Evolutionary conservation across 1,139 yeast genomes (phyloP).

Genomic region (Suhomyces panamericanus): DNA sequence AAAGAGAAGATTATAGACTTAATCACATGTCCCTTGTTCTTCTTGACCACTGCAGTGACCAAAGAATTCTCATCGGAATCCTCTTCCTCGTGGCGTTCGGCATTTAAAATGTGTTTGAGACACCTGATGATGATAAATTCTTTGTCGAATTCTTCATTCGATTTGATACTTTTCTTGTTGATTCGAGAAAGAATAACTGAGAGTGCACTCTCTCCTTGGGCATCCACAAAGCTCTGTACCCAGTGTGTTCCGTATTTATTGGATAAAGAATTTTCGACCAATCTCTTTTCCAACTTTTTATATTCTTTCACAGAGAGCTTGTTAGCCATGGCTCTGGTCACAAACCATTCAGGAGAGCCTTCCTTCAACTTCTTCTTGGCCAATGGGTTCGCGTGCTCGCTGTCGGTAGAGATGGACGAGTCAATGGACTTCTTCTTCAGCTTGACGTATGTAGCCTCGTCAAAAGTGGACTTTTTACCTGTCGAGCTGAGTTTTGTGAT

Average conservation of each 20-base stretch:
- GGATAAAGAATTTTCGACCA: slow-evolving; percentile 24
- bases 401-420: slow-evolving; percentile 15
- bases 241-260: slow-evolving; percentile 26
- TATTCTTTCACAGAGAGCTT: slow-evolving; percentile 37
- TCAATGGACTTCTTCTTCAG: slow-evolving; percentile 19
- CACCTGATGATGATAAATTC: slow-evolving; percentile 43
- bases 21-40: slow-evolving; percentile 34
- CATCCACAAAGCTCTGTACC: slow-evolving; percentile 35
- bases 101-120: slow-evolving; percentile 34
- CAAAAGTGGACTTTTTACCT: slow-evolving; percentile 15
- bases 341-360: slow-evolving; percentile 48
- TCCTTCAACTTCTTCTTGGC: slow-evolving; percentile 31
- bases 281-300: slow-evolving; percentile 36
- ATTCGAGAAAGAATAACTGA: slow-evolving; percentile 41
- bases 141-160: slow-evolving; percentile 46
- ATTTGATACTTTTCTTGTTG: slow-evolving; percentile 45
- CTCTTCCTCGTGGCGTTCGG: slow-evolving; percentile 20
- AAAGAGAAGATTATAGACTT: slow-evolving; percentile 41
- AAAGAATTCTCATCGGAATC: slow-evolving; percentile 15
- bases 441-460: slow-evolving; percentile 13
- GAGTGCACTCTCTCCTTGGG: slow-evolving; percentile 49
- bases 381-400: slow-evolving; percentile 7
- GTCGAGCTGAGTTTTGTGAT: slow-evolving; percentile 15
- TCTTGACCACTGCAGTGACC: slow-evolving; percentile 12
- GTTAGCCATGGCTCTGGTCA: slow-evolving; percentile 37